Conservation (phyloP, 129 eudicot genomes). For the Tagetes patula region DNA sequence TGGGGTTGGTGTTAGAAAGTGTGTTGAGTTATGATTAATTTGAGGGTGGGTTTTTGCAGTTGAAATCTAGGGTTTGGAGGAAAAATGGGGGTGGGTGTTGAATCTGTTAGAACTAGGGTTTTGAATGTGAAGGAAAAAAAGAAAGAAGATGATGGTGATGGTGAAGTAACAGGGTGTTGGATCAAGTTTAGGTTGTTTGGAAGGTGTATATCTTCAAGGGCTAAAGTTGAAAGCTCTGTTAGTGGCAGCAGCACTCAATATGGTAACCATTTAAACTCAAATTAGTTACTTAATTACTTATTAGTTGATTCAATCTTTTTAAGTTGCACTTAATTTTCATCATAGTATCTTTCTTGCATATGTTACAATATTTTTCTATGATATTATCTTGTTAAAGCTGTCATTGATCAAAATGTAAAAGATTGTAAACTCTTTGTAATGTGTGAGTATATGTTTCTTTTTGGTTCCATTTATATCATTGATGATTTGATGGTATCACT, state of each 20-base stretch:
- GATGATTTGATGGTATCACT: not conserved
- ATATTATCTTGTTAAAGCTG: conserved; percentile 10
- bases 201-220: conserved; percentile 60
- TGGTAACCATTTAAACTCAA: conserved; percentile 41
- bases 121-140: conserved; percentile 40
- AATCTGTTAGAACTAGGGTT: conserved; percentile 39
- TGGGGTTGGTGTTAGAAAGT: not conserved
- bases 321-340: not conserved
- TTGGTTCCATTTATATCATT: not conserved
- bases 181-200: conserved; percentile 59
- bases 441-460: conserved; percentile 7
- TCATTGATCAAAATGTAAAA: not conserved
- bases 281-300: not conserved
- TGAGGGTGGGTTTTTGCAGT: conserved; percentile 17
- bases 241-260: conserved; percentile 55
- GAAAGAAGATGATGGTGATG: conserved; percentile 43
- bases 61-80: conserved; percentile 30
- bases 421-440: not conserved
- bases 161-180: conserved; percentile 57
- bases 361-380: not conserved
- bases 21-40: not conserved
- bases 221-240: conserved; percentile 63
- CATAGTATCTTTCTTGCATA: conserved; percentile 16
- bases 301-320: conserved; percentile 17
- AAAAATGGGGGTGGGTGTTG: conserved; percentile 59